Evolutionary conservation across 768 basidiomycete species (phyloP), one percentile per base, ranked within the genome.

Genomic region (Collybiopsis confluens): DNA sequence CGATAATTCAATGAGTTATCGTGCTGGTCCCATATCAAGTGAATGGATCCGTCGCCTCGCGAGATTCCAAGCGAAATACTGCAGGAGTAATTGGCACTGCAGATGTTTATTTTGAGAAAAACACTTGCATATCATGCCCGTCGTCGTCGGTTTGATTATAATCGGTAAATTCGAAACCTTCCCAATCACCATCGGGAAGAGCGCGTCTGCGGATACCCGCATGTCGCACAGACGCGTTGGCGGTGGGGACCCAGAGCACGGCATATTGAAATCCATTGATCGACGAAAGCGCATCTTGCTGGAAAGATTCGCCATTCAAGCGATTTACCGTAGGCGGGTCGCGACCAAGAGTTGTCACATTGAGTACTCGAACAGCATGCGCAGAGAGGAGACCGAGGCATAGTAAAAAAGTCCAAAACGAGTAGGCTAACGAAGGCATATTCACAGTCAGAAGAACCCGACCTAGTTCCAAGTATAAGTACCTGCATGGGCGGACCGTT

Each of bases 181-280:
- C 62, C 68, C 70, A 70, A 9, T 44, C 36, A 9, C 52, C 48
- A n/a, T 54, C 35, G n/a, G 48, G 41, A 6, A 70, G 53, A 2
- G 61, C 35, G 15, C 70, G 56, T 13, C 68, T 61, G 2, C 64
- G 59, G 7, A 70, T 54, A 3, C 56, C 59, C 1, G 64, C 62
- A 36, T 69, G 64, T 20, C 68, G 57, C 15, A 69, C 58, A 20
- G 67, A 68, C 15, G 59, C 47, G 35, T 72, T 70, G 0, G 54
- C 18, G 5, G 61, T 42, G 0, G 59, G 52, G 9, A 62, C 56
- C 58, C 65, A 72, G 33, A 64, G 65, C 2, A 64, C 70, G n/a
- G 68, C 69, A 38, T 71, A 70, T 53, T 73, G 70, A 44, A 64
- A 68, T 1, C 68, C 68, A n/a, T 67, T 64, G 59, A 69, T 70